Evolutionary conservation across 1,284 basidiomycete species (phyloP), one percentile per base, ranked within the genome.

Genomic region (Rhizoctonia solani): DNA sequence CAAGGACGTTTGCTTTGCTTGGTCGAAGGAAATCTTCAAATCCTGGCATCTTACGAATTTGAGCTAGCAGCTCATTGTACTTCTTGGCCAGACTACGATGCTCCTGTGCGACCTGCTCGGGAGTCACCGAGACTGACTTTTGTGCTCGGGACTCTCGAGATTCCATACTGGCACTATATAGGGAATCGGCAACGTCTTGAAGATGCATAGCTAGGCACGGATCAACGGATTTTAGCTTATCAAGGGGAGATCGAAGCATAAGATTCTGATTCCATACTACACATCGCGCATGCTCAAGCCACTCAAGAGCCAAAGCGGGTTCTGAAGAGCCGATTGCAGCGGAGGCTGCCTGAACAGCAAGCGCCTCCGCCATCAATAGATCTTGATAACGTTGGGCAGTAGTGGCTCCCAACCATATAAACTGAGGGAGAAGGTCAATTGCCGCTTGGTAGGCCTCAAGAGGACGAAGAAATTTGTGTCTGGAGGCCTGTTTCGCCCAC

Each of bases 11-110:
- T 9, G 27, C 32, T 37, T 25, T 23, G 30, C 37, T 13, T 2
- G 52, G 63, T 13, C 29, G 52, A 2, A 66, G 16, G 21, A 66
- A 54, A 9, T 42, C 6, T 44, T 53, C 39, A 27, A 54, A 47
- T 30, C 52, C 63, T 5, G 63, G 41, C n/a, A 66, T n/a, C 6
- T 14, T 1, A 19, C 63, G 63, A 37, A 32, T n/a, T 1, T 41
- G 9, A n/a, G 16, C 9, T 3, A 66, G n/a, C n/a, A 66, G 52
- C 9, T 11, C 16, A 1, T 54, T 42, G 29, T 42, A 66, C 8
- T 46, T 19, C 13, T 9, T 14, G 6, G 44, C 44, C 19, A 46
- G n/a, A 46, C 21, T 46, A 11, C 21, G 44, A 21, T 46, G 44
- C 9, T 46, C 13, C 9, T 21, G 11, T 46, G 19, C 19, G 5